phyloP scores from a whole-genome alignment of 2,329 filamentous ascomycete species.

The Ophiostoma perfectum region DNA sequence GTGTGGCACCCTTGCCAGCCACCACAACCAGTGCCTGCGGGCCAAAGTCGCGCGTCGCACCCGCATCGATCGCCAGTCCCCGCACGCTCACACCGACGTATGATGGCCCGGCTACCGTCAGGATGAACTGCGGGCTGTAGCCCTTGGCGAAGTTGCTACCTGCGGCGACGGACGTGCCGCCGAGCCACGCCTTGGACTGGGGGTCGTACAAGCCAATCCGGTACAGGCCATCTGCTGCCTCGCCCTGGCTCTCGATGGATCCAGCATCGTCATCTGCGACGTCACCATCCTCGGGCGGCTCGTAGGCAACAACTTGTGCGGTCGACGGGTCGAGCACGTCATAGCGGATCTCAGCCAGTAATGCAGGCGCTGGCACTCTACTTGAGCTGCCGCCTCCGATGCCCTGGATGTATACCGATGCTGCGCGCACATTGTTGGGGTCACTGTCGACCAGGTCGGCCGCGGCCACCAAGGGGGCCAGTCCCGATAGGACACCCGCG shows the following conservation, averaged over 20 bases:
- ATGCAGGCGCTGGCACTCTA: constrained; percentile 30
- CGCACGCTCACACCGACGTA: constrained; percentile 48
- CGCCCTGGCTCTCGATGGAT: constrained; percentile 31
- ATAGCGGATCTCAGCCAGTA: constrained; percentile 54
- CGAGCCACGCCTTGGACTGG: constrained; percentile 43
- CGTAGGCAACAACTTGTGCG: constrained; percentile 50
- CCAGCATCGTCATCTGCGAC: neutral
- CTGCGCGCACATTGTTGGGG: constrained; percentile 38
- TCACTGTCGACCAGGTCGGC: constrained; percentile 19
- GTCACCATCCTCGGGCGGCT: constrained; percentile 43
- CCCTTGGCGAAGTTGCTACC: constrained; percentile 57
- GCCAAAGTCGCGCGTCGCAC: constrained; percentile 60
- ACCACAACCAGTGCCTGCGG: constrained; percentile 51
- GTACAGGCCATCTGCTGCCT: constrained; percentile 42
- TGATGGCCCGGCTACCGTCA: constrained; percentile 43
- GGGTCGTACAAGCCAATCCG: constrained; percentile 55
- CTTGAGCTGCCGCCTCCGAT: constrained; percentile 27
- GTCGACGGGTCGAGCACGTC: constrained; percentile 39
- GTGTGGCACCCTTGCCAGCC: constrained; percentile 47
- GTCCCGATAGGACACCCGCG: constrained; percentile 2
- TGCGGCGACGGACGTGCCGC: constrained; percentile 51
- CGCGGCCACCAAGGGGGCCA: neutral
- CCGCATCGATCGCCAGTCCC: constrained; percentile 58
- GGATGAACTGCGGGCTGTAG: constrained; percentile 51
- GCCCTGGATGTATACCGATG: constrained; percentile 49